These are phyloP conservation scores for Backusella australiensis DNA, from an alignment of 192 early-diverging fungal genomes.

Conservation along the genomic window DNA sequence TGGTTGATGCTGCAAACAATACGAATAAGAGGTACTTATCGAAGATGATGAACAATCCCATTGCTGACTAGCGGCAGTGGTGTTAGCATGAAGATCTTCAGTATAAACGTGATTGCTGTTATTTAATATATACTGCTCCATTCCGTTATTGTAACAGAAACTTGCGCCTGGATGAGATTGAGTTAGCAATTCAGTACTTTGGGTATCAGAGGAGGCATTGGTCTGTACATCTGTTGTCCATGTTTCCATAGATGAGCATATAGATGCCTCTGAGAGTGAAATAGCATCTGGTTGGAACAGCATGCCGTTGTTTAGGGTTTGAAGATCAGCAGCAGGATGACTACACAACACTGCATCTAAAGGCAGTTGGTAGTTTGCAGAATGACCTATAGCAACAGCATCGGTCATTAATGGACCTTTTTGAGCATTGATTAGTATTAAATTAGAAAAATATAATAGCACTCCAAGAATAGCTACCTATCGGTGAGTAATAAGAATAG, in stretches of 20 bases:
- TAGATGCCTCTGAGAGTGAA: not conserved
- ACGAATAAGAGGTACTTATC: not conserved
- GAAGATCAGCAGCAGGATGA: not conserved
- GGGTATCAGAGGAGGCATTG: not conserved
- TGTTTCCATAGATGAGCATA: conserved; percentile 3
- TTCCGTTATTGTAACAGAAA: conserved; percentile 1
- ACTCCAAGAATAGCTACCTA: not conserved
- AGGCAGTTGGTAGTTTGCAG: not conserved
- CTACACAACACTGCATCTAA: not conserved
- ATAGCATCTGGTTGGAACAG: not conserved
- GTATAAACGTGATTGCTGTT: not conserved
- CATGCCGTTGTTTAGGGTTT: not conserved
- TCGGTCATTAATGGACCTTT: conserved; percentile 2
- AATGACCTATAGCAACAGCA: not conserved
- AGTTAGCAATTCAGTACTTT: not conserved
- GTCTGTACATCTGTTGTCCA: not conserved
- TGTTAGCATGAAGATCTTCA: not conserved
- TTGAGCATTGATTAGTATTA: not conserved
- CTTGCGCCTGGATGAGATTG: not conserved
- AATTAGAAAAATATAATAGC: not conserved
- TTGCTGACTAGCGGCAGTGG: not conserved
- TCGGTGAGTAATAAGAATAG: not conserved
- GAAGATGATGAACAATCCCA: not conserved
- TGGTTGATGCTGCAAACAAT: not conserved
- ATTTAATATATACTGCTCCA: not conserved